Conservation (phyloP, 2,329 filamentous ascomycete species). For the Hymenoscyphus fructigenus region DNA sequence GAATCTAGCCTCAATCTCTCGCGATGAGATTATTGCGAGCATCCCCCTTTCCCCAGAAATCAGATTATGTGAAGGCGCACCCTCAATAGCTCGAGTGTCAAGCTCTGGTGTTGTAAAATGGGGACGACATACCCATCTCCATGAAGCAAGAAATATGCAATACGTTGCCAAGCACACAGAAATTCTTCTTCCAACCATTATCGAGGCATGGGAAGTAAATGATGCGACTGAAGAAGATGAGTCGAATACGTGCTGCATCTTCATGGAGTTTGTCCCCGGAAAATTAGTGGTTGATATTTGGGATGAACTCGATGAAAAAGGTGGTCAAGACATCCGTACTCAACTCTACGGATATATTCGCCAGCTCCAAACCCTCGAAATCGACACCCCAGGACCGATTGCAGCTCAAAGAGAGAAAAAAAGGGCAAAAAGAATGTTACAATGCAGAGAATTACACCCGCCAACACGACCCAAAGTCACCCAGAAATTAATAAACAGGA, state of each 20-base stretch:
- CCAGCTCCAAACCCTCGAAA: slow-evolving; percentile 14
- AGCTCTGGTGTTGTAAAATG: slow-evolving; percentile 19
- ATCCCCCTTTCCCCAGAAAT: slow-evolving; percentile 2
- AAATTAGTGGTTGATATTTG: slow-evolving; percentile 17
- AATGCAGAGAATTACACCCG: too few relatives aligned
- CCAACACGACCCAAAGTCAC: too few relatives aligned
- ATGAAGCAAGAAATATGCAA: slow-evolving; percentile 18
- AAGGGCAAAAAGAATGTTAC: too few relatives aligned
- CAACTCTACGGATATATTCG: slow-evolving; percentile 16
- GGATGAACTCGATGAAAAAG: slow-evolving; percentile 12
- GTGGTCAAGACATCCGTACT: slow-evolving; percentile 7
- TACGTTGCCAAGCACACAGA: slow-evolving; percentile 10
- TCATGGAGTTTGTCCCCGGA: slow-evolving; percentile 19
- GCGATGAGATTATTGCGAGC: slow-evolving; percentile 8
- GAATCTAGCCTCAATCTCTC: slow-evolving; percentile 5
- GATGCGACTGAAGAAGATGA: slow-evolving; percentile 14
- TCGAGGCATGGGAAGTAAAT: slow-evolving; percentile 20
- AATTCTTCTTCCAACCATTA: slow-evolving; percentile 16
- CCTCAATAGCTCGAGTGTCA: slow-evolving; percentile 15
- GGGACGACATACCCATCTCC: slow-evolving; percentile 16
- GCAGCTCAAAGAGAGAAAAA: too few relatives aligned
- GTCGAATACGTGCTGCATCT: slow-evolving; percentile 18
- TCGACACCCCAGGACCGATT: slow-evolving; percentile 17
- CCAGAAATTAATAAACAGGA: too few relatives aligned
- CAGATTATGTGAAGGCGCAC: slow-evolving; percentile 2